Evolutionary conservation across 805 yeast genomes (phyloP), one percentile per base, ranked within the genome.

Genomic region (Tanozyma kutaoensis): DNA sequence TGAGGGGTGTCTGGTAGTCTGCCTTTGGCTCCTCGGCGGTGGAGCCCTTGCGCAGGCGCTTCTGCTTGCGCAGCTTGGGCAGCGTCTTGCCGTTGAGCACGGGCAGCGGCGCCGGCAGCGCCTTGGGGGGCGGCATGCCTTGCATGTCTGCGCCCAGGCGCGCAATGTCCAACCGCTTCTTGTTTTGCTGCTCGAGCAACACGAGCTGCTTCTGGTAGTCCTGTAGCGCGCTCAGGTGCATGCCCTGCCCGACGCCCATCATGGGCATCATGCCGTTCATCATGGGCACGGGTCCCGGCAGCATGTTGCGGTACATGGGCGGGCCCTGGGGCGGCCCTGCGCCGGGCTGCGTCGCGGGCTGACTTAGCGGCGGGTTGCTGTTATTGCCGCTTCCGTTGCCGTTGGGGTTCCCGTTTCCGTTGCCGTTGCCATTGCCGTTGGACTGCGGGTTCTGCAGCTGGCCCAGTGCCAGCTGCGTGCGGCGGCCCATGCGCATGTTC

Each of bases 171-270:
- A 78, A 54, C 29, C 80, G 62, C 46, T 70, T 72, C 45, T 76
- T 75, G 48, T 78, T 81, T 45, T 79, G 86, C 36, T 69, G 69
- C 41, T 81, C 93, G 43, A 82, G 53, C 28, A 76, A 46, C 66
- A 78, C 67, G 37, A 80, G 55, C 48, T 80, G 88, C 60, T 71
- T 73, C 47, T 81, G 93, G 48, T 82, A 81, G 44, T 81, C 93
- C 40, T 76, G 81, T 22, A 81, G 54, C 2, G 88, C 86, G 40
- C 63, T 65, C 31, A 54, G 58, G 38, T 57, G 17, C 17, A 20
- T 24, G 25, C 24, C 14, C 22, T 24, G 13, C 17, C 8, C 9
- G 8, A n/a, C 14, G 14, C 23, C 14, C 13, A 4, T 7, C 9
- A 6, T 14, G 4, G 24, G 17, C 16, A 17, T 14, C 15, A 13